A percentile compares a stretch with the other conserved stretches of the same genome.
phyloP scores from a whole-genome alignment of 805 yeast genomes.

The Ogataea henricii region DNA sequence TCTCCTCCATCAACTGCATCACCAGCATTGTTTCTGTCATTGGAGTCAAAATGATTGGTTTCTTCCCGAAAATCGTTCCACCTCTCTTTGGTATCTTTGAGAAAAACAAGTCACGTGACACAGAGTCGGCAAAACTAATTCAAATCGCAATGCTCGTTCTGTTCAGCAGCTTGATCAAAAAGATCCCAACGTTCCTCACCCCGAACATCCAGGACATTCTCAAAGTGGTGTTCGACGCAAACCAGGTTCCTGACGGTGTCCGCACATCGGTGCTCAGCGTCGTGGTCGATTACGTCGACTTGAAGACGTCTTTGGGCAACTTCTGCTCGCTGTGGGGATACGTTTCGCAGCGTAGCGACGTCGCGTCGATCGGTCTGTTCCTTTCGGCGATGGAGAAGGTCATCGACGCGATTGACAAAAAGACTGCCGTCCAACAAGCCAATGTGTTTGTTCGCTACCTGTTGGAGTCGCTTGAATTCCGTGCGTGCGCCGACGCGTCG shows the following conservation, averaged over 20 bases:
- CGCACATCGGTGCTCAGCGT: slow-evolving; percentile 64
- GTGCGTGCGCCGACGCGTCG: slow-evolving; percentile 45
- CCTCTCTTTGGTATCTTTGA: slow-evolving; percentile 66
- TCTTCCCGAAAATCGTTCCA: slow-evolving; percentile 81
- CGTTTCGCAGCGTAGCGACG: slow-evolving; percentile 35
- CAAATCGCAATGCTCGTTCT: slow-evolving; percentile 74
- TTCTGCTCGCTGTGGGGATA: slow-evolving; percentile 64
- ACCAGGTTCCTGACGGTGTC: slow-evolving; percentile 57
- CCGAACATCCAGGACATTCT: slow-evolving; percentile 68
- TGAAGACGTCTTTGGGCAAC: slow-evolving; percentile 60
- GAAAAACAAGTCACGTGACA: slow-evolving; percentile 29
- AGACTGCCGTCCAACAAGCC: slow-evolving; percentile 71
- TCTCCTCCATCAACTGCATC: slow-evolving; percentile 74
- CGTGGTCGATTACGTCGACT: slow-evolving; percentile 67
- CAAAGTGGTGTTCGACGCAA: slow-evolving; percentile 55
- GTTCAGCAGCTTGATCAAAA: slow-evolving; percentile 72
- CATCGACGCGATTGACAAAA: slow-evolving; percentile 70
- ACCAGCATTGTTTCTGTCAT: slow-evolving; percentile 68
- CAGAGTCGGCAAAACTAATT: slow-evolving; percentile 41
- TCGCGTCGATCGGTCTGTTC: slow-evolving; percentile 65
- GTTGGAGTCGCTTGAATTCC: slow-evolving; percentile 69
- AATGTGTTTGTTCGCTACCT: slow-evolving; percentile 68
- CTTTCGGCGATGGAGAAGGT: slow-evolving; percentile 66
- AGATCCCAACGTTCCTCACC: slow-evolving; percentile 82
- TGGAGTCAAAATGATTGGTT: slow-evolving; percentile 86